A percentile compares a stretch with the other conserved stretches of the same genome.
Evolutionary conservation across 768 basidiomycete genomes (phyloP).

Genomic region (Auriscalpium vulgare): DNA sequence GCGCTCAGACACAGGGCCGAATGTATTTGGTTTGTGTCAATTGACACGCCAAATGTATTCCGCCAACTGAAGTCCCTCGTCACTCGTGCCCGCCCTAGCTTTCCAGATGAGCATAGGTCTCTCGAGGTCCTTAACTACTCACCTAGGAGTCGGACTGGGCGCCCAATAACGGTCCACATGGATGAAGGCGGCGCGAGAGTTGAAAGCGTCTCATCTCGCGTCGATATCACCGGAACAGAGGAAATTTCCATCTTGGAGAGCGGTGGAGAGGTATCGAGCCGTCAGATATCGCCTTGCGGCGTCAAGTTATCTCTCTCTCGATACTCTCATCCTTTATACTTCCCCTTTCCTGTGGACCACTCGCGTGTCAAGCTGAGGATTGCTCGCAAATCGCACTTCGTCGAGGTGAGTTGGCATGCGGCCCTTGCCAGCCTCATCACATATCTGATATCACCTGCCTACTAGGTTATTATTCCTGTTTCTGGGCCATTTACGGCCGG

Average conservation of each 20-base stretch:
- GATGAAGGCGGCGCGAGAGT: neutral
- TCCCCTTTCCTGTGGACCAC: constrained; percentile 38
- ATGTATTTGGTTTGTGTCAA: too few species aligned
- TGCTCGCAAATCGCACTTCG: constrained; percentile 47
- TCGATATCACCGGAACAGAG: constrained; percentile 7
- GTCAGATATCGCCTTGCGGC: constrained; percentile 25
- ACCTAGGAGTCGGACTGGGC: neutral
- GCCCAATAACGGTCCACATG: neutral
- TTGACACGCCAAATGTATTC: too few species aligned
- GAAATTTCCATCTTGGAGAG: constrained; percentile 8
- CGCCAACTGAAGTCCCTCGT: constrained; percentile 21
- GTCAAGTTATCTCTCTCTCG: constrained; percentile 25
- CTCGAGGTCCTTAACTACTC: neutral
- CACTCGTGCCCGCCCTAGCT: neutral
- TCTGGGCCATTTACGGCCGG: constrained; percentile 14
- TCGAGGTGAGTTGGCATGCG: constrained; percentile 24
- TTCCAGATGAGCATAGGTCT: neutral
- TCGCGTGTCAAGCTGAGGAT: constrained; percentile 32
- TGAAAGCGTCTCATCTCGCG: constrained; percentile 3
- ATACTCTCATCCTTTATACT: constrained; percentile 24
- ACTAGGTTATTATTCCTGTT: constrained; percentile 21
- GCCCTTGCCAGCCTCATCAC: neutral
- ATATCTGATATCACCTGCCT: constrained; percentile 17
- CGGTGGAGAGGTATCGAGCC: constrained; percentile 7
- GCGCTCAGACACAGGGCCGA: too few species aligned